Conservation (phyloP, 2,329 filamentous ascomycete species). For the Aphanocladium album region DNA sequence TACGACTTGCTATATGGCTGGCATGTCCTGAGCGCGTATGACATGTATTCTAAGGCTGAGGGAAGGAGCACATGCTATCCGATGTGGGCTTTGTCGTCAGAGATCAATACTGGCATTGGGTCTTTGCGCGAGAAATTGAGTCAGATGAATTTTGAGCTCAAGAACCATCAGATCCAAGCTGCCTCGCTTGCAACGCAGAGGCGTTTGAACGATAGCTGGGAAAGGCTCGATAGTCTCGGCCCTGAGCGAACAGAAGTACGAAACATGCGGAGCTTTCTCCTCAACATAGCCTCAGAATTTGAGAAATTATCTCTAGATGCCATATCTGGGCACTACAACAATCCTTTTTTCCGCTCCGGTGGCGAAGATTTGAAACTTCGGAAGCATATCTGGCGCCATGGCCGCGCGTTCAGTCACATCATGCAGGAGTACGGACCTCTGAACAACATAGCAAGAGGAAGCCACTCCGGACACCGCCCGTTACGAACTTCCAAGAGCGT, state of each 20-base stretch:
- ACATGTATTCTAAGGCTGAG: too few species aligned
- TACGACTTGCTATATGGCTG: too few species aligned
- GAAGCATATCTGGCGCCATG: neutral
- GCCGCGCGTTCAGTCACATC: neutral
- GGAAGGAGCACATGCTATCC: too few species aligned
- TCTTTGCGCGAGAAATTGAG: neutral
- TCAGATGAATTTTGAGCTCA: neutral
- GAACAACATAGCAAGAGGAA: neutral
- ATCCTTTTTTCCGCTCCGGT: neutral
- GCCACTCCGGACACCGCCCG: too few species aligned
- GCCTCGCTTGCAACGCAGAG: neutral
- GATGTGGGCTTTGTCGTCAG: too few species aligned
- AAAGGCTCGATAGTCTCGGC: neutral
- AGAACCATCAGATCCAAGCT: neutral
- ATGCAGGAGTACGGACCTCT: neutral
- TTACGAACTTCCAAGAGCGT: neutral
- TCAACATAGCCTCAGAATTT: neutral
- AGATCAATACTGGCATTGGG: too few species aligned
- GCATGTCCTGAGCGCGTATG: too few species aligned
- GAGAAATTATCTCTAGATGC: neutral
- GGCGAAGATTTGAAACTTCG: neutral
- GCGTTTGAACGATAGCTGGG: neutral
- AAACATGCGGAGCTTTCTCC: neutral
- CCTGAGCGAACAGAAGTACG: neutral
- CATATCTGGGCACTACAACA: neutral